Evolutionary conservation across 768 basidiomycete genomes (phyloP).

Genomic region (Pholiota molesta): DNA sequence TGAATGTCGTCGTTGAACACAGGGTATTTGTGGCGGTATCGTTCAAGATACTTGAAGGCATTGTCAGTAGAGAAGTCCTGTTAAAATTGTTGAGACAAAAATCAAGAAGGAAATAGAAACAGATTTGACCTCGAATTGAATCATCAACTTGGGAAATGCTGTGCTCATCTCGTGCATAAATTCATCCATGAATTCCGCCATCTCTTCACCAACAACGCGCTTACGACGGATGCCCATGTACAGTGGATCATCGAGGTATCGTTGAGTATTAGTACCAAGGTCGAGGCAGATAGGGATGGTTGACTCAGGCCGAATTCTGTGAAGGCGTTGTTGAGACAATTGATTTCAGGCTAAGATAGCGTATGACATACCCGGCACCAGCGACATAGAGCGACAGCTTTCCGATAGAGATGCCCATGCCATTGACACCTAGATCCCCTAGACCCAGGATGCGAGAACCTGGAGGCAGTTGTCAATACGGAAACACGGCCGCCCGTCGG

Average conservation of each 20-base stretch:
- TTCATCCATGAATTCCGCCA: conserved; percentile 88
- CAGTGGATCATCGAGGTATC: conserved; percentile 80
- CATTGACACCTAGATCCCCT: conserved; percentile 82
- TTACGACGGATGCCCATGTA: conserved; percentile 85
- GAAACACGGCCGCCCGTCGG: background rate
- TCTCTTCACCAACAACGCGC: conserved; percentile 63
- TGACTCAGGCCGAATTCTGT: conserved; percentile 73
- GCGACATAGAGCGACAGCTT: conserved; percentile 91
- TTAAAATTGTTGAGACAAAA: background rate
- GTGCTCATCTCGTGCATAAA: conserved; percentile 84
- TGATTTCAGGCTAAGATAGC: background rate
- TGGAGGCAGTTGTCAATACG: conserved; percentile 26
- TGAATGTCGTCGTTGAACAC: conserved; percentile 94
- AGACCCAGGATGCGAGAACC: conserved; percentile 90
- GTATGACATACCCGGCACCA: conserved; percentile 72
- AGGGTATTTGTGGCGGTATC: conserved; percentile 74
- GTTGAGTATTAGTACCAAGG: conserved; percentile 86
- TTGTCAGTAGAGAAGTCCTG: conserved; percentile 93
- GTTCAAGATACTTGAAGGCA: conserved; percentile 83
- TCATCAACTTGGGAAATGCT: conserved; percentile 78
- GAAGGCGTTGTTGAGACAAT: background rate
- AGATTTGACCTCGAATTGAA: conserved; percentile 74
- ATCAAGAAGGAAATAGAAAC: background rate
- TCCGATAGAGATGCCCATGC: conserved; percentile 90
- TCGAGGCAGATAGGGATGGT: conserved; percentile 87